These are phyloP conservation scores for Ustilago hordei DNA, from an alignment of 1,284 basidiomycete species.

Conservation along the genomic window DNA sequence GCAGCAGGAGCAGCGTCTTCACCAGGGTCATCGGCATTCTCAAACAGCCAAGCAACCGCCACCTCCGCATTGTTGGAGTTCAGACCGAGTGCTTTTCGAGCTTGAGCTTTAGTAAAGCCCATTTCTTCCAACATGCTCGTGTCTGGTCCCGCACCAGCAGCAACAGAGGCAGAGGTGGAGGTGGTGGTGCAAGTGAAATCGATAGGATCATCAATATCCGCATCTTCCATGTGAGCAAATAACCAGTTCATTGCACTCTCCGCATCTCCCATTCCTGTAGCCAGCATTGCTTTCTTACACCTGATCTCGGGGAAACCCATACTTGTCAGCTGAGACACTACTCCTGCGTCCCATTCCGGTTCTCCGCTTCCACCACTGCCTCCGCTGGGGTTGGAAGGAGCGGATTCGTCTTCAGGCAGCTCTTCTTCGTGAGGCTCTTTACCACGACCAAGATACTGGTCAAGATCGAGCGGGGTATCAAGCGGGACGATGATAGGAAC, in stretches of 20 bases:
- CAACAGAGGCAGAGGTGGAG: conserved; percentile 24
- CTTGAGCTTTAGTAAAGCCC: conserved; percentile 89
- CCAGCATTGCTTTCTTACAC: conserved; percentile 77
- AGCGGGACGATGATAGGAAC: conserved; percentile 84
- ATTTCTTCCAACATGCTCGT: conserved; percentile 82
- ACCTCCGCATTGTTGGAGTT: conserved; percentile 84
- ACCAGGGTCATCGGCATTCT: conserved; percentile 87
- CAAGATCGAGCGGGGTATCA: conserved; percentile 75
- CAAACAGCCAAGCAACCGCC: conserved; percentile 97
- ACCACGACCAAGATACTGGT: conserved; percentile 80
- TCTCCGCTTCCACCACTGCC: conserved; percentile 11
- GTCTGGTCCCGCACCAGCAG: conserved; percentile 65
- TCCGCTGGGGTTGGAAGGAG: not conserved
- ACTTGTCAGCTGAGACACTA: conserved; percentile 61
- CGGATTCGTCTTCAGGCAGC: conserved; percentile 74
- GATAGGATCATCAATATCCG: conserved; percentile 90
- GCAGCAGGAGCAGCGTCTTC: conserved; percentile 71
- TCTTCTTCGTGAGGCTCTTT: conserved; percentile 80
- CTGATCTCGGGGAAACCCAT: conserved; percentile 66
- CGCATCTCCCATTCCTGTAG: conserved; percentile 79
- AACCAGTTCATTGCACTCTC: conserved; percentile 95
- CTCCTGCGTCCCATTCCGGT: conserved; percentile 53
- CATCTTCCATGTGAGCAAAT: conserved; percentile 92
- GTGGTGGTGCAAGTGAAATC: conserved; percentile 33
- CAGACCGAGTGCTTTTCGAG: conserved; percentile 85